phyloP scores from a whole-genome alignment of 148 eudicot genomes.

The Selenicereus undatus region DNA sequence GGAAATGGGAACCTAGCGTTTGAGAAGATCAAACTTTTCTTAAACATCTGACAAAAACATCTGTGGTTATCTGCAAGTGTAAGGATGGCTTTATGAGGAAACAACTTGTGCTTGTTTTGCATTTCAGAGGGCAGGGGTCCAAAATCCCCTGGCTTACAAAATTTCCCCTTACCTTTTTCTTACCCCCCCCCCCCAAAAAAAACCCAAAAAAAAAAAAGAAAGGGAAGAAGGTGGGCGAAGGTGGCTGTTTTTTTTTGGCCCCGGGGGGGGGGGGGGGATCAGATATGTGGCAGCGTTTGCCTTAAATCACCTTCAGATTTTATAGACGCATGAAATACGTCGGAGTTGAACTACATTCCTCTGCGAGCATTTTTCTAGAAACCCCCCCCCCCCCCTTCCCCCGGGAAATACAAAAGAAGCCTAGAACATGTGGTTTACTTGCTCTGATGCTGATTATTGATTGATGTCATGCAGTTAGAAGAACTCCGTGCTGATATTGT shows the following conservation, averaged over 20 bases:
- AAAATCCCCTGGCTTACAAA: too few species aligned
- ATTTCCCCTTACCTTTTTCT: too few species aligned
- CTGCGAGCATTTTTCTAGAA: too few species aligned
- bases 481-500: constrained; percentile 96
- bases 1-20: neutral
- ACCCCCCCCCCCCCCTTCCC: too few species aligned
- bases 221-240: neutral
- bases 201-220: neutral
- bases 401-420: too few species aligned
- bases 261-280: too few species aligned
- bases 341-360: too few species aligned
- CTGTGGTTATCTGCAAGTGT: neutral
- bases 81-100: too few species aligned
- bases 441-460: neutral
- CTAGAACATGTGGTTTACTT: neutral
- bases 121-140: too few species aligned
- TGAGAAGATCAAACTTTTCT: neutral
- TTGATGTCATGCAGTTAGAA: constrained; percentile 58
- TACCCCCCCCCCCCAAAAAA: neutral
- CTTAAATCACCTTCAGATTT: neutral
- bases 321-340: neutral
- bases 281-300: neutral
- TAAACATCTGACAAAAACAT: neutral
- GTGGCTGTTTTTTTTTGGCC: too few species aligned
- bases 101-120: too few species aligned